Evolutionary conservation across 2,329 filamentous ascomycete species (phyloP), one percentile per base, ranked within the genome.

Genomic region (Aspergillus novoparasiticus): DNA sequence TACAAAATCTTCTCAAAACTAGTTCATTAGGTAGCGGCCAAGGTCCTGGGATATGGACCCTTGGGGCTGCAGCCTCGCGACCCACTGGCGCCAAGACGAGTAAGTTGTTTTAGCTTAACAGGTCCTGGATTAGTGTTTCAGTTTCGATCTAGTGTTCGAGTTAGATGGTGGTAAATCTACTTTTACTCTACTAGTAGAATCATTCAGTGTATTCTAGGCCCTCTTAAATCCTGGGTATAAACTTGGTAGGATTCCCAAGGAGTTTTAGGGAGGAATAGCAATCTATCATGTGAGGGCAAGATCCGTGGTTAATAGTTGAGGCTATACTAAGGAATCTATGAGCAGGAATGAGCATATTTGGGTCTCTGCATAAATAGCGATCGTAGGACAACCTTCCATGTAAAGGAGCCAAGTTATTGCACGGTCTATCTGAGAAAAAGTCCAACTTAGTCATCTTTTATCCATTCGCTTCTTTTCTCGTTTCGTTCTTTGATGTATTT

Each of bases 331-430:
- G 21, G n/a, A 8, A 12, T 16, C 32, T 55, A 34, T 26, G 51
- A 55, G 51, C 32, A 55, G 32, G 51, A 55, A 55, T 55, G 32
- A 39, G 51, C n/a, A 23, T 36, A 11, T 55, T 55, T 55, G 11
- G 10, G 3, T 11, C 6, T 23, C 32, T 12, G 32, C 21, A 55
- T 55, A 55, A 55, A 39, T 34, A 54, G 32, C n/a, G 51, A 55
- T 39, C 51, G 34, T 26, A 55, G 51, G 21, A 39, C 51, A 26
- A 36, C 32, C 39, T 39, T 36, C 32, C 51, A 23, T 39, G 51
- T 39, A 55, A 39, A 26, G 51, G 14, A 36, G 19, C 11, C 14
- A n/a, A 41, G 6, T 19, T 19, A n/a, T 16, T 36, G 26, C 9
- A 39, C 19, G 32, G 32, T 55, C 51, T 39, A 23, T 11, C 51